These are phyloP conservation scores for Lactifluus subvellereus DNA, from an alignment of 768 basidiomycete species.

Conservation along the genomic window DNA sequence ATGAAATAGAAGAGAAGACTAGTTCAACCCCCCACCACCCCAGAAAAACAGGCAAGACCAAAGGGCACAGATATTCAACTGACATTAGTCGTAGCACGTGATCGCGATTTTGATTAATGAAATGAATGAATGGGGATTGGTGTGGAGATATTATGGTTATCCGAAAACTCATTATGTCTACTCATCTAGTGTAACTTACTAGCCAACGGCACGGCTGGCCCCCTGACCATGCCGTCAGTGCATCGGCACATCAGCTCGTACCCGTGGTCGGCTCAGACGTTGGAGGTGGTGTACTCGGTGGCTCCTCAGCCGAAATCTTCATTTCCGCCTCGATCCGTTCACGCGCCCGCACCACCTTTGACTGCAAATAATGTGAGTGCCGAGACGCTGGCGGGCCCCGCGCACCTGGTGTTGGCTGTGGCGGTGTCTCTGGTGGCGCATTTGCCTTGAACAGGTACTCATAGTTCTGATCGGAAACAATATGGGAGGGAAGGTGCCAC, in stretches of 20 bases:
- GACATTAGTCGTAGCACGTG: too few species aligned
- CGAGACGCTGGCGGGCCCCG: constrained; percentile 40
- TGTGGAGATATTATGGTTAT: not conserved
- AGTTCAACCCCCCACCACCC: too few species aligned
- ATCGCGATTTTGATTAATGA: not conserved
- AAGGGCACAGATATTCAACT: too few species aligned
- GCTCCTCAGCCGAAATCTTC: constrained; percentile 30
- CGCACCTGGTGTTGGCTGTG: constrained; percentile 37
- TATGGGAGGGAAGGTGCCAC: not conserved
- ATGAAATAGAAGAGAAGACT: too few species aligned
- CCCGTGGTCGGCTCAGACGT: constrained; percentile 1
- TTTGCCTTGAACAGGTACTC: constrained; percentile 92
- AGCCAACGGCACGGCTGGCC: not conserved
- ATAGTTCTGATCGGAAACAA: constrained; percentile 57
- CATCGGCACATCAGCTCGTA: not conserved
- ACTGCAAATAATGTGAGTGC: constrained; percentile 91
- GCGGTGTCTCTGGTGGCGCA: constrained; percentile 54
- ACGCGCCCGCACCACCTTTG: constrained; percentile 91
- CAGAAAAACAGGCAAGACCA: too few species aligned
- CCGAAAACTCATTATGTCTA: not conserved
- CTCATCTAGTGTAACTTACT: not conserved
- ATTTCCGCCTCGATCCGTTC: constrained; percentile 93
- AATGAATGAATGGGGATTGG: not conserved
- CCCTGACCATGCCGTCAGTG: not conserved
- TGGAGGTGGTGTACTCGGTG: constrained; percentile 16